Evolutionary conservation across 2,329 filamentous ascomycete genomes (phyloP).

Genomic region (Biscogniauxia marginata): DNA sequence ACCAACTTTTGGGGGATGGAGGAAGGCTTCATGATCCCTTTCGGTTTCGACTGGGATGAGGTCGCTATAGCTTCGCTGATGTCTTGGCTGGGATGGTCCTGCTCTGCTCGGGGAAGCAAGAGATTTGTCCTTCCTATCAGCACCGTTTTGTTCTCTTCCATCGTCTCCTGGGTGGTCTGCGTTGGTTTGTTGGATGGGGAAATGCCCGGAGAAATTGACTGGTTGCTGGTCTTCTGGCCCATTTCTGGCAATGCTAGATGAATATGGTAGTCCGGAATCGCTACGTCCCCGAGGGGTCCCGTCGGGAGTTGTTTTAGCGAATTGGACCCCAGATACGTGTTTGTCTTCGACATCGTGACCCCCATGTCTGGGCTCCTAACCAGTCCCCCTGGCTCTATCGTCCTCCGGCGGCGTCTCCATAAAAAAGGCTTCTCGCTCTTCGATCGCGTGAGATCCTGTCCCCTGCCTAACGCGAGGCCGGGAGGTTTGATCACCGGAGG

Average conservation of each 20-base stretch:
- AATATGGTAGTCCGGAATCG: conserved; percentile 28
- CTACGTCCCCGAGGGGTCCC: conserved; percentile 27
- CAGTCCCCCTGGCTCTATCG: conserved; percentile 25
- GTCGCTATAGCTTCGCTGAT: conserved; percentile 35
- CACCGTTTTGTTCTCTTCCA: conserved; percentile 11
- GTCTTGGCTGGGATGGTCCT: conserved; percentile 5
- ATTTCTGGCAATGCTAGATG: conserved; percentile 19
- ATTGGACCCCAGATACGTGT: conserved; percentile 14
- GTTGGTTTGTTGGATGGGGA: conserved; percentile 10
- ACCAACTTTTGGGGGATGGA: conserved; percentile 26
- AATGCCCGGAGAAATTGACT: conserved; percentile 9
- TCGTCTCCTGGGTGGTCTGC: conserved; percentile 1
- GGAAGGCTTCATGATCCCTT: conserved; percentile 28
- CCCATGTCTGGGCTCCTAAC: conserved; percentile 8
- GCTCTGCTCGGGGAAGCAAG: background rate
- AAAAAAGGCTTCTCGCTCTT: conserved; percentile 32
- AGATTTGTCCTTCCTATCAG: conserved; percentile 13
- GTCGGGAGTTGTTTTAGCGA: conserved; percentile 9
- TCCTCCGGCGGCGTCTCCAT: conserved; percentile 29
- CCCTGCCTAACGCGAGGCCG: conserved; percentile 1
- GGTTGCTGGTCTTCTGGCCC: conserved; percentile 8
- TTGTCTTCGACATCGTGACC: conserved; percentile 16
- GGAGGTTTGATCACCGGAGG: conserved; percentile 8
- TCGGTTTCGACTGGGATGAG: conserved; percentile 37
- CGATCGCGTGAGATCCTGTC: conserved; percentile 9